phyloP scores from a whole-genome alignment of 768 basidiomycete species.

The Tylopilus sp. region DNA sequence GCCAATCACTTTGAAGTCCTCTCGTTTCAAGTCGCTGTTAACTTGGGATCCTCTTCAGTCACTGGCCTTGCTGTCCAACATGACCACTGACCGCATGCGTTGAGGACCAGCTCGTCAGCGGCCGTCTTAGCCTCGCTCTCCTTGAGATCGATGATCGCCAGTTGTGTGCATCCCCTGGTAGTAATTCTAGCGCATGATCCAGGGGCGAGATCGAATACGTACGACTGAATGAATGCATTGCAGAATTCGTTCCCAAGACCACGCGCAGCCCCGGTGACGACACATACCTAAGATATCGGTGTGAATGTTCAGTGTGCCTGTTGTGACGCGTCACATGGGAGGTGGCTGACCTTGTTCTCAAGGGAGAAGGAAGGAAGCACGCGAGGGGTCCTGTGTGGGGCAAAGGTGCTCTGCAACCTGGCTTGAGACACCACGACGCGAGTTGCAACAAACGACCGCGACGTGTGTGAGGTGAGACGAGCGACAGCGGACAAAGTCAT shows the following conservation, averaged over 20 bases:
- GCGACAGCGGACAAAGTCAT: constrained; percentile 32
- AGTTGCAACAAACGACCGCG: constrained; percentile 12
- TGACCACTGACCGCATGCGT: constrained; percentile 45
- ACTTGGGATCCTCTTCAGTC: constrained; percentile 39
- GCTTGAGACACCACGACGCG: constrained; percentile 5
- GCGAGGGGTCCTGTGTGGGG: constrained; percentile 33
- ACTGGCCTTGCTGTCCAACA: constrained; percentile 16
- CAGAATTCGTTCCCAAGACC: constrained; percentile 92
- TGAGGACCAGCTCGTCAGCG: constrained; percentile 61
- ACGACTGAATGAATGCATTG: constrained; percentile 86
- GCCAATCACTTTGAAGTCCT: constrained; percentile 66
- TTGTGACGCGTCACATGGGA: background rate
- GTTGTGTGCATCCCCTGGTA: constrained; percentile 69
- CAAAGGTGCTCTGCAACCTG: constrained; percentile 29
- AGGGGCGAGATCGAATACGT: background rate
- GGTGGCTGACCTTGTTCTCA: constrained; percentile 57
- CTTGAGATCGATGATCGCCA: constrained; percentile 83
- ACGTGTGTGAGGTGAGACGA: constrained; percentile 17
- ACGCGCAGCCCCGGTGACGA: constrained; percentile 91
- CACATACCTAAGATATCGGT: constrained; percentile 60
- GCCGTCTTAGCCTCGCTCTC: constrained; percentile 62
- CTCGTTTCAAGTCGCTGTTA: constrained; percentile 51
- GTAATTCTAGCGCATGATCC: constrained; percentile 3
- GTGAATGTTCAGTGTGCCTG: background rate
- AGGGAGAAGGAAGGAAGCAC: constrained; percentile 78